A percentile compares a stretch with the other conserved stretches of the same genome.
phyloP scores from a whole-genome alignment of 495 filamentous ascomycete species.

The Penicillium argentinense region DNA sequence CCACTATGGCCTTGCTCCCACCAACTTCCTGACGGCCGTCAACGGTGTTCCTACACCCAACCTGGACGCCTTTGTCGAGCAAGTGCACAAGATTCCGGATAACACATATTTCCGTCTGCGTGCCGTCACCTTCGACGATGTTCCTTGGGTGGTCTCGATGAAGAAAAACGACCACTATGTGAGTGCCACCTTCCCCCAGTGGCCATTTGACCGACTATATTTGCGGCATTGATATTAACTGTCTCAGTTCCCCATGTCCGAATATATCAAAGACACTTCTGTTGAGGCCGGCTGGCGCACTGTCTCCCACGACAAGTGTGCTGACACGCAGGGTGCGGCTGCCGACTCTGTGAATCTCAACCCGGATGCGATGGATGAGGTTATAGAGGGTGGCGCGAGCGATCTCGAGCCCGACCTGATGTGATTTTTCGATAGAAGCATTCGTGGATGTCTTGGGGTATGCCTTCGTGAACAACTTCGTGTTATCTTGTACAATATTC shows the following conservation, averaged over 20 bases:
- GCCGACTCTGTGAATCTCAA: conserved; percentile 44
- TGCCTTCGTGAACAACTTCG: no score
- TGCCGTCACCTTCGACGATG: conserved; percentile 94
- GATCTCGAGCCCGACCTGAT: conserved; percentile 42
- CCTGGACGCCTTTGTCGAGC: conserved; percentile 73
- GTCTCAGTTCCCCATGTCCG: conserved; percentile 76
- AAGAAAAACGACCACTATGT: conserved; percentile 99
- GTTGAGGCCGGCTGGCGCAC: conserved; percentile 67
- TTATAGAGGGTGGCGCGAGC: conserved; percentile 28
- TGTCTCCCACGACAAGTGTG: conserved; percentile 65
- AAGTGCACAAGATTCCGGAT: conserved; percentile 83
- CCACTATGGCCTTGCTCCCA: conserved; percentile 89
- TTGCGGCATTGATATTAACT: no score
- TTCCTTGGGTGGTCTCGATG: conserved; percentile 97
- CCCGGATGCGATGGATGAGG: conserved; percentile 49
- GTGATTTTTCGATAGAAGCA: conserved; percentile 11
- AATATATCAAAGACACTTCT: conserved; percentile 73
- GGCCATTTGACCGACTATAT: neutral
- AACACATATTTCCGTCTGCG: conserved; percentile 96
- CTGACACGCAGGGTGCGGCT: conserved; percentile 35
- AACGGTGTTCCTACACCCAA: conserved; percentile 83
- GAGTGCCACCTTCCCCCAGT: conserved; percentile 16
- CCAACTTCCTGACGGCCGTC: conserved; percentile 95
- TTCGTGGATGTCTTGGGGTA: no score
- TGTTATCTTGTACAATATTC: conserved; percentile 25